These are phyloP conservation scores for Vinca minor DNA, from an alignment of 257 asterid genomes.

Conservation along the genomic window DNA sequence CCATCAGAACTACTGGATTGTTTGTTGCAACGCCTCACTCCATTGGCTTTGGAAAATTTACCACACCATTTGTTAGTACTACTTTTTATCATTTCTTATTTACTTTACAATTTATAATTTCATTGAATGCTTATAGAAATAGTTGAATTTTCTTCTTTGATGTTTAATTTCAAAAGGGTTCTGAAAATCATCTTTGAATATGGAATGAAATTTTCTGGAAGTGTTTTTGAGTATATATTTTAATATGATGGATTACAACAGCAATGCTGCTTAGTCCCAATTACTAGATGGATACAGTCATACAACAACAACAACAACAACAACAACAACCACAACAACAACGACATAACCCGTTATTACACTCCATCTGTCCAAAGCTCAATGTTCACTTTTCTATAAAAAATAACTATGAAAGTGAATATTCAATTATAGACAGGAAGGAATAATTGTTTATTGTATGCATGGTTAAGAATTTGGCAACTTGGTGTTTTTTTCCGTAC, in stretches of 20 bases:
- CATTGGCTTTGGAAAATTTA: constrained; percentile 59
- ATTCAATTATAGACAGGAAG: background rate
- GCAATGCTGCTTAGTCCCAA: too few relatives aligned
- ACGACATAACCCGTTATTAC: too few relatives aligned
- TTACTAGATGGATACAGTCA: too few relatives aligned
- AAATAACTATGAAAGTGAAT: background rate
- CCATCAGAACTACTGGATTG: constrained; percentile 58
- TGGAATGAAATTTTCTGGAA: background rate
- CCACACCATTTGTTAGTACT: constrained; percentile 51
- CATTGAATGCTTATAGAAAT: background rate
- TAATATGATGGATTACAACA: too few relatives aligned
- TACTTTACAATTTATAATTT: background rate
- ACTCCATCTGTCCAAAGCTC: too few relatives aligned
- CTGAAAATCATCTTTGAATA: background rate
- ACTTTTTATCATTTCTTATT: background rate
- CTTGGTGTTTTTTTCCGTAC: background rate
- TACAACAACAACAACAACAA: too few relatives aligned
- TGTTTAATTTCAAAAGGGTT: background rate
- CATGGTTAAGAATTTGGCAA: background rate
- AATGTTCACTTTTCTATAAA: too few relatives aligned
- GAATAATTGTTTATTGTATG: background rate
- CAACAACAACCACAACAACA: too few relatives aligned
- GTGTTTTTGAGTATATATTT: background rate
- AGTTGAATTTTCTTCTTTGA: background rate
- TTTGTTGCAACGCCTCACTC: constrained; percentile 55